Percentiles rank a stretch among this genome's conserved stretches.
Evolutionary conservation across 257 asterid species (phyloP).

Genomic region (Nyctanthes arbortristis): DNA sequence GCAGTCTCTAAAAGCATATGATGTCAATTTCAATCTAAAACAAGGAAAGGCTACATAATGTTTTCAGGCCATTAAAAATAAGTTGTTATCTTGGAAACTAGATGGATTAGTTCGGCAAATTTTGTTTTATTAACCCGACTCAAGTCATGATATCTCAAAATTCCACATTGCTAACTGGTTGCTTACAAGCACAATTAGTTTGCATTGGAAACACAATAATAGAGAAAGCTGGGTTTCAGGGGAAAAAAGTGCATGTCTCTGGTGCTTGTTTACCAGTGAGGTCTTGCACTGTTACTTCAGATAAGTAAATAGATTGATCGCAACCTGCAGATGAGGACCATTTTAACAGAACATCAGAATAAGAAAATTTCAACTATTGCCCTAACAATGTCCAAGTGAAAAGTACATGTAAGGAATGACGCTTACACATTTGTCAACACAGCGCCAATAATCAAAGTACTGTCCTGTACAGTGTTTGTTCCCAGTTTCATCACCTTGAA

Average conservation of each 20-base stretch:
- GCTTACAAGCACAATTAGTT: conserved; percentile 16
- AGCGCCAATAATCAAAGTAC: conserved; percentile 39
- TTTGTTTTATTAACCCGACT: conserved; percentile 26
- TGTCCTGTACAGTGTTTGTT: conserved; percentile 46
- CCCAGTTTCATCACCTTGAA: conserved; percentile 38
- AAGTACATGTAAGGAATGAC: not conserved
- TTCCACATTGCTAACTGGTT: conserved; percentile 15
- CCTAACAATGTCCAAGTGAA: not conserved
- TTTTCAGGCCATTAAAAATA: too few species aligned
- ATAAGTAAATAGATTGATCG: conserved; percentile 17
- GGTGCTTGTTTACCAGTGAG: not conserved
- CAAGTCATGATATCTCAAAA: conserved; percentile 24
- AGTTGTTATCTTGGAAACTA: conserved; percentile 11
- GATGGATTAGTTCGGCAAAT: conserved; percentile 11
- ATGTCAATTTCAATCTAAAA: too few species aligned
- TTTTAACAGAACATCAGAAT: conserved; percentile 14
- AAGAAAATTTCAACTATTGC: not conserved
- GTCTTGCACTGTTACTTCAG: conserved; percentile 10
- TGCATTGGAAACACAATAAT: conserved; percentile 8
- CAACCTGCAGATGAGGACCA: conserved; percentile 30
- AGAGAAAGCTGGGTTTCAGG: not conserved
- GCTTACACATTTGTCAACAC: conserved; percentile 61
- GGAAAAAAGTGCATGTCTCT: not conserved
- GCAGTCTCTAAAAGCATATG: too few species aligned
- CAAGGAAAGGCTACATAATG: too few species aligned